phyloP scores from a whole-genome alignment of 208 protist species.

The Crithidia bombi region DNA sequence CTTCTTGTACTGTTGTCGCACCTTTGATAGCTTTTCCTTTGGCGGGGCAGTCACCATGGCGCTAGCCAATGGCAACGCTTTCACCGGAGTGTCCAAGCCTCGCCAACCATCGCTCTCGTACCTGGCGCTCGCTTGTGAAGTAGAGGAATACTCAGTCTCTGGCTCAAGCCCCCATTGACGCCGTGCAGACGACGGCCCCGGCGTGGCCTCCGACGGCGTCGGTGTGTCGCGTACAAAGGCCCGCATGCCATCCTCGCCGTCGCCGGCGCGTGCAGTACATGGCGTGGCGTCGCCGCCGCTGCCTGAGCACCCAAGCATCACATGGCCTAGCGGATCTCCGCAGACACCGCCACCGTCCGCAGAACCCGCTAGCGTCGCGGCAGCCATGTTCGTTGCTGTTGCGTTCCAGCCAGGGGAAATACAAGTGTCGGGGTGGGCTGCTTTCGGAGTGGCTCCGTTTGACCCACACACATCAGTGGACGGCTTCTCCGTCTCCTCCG shows the following conservation, averaged over 20 bases:
- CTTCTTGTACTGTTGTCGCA: constrained; percentile 14
- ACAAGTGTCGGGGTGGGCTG: neutral
- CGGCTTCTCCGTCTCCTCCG: neutral
- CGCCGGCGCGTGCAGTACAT: neutral
- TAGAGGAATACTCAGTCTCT: neutral
- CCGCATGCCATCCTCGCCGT: neutral
- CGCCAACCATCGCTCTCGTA: neutral
- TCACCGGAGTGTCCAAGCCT: neutral
- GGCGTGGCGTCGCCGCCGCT: constrained; percentile 9
- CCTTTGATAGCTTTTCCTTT: constrained; percentile 6
- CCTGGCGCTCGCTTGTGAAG: neutral
- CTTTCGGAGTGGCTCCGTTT: neutral
- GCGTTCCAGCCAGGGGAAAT: neutral
- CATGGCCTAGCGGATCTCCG: constrained; percentile 8
- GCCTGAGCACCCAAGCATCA: constrained; percentile 5
- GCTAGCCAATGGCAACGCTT: neutral
- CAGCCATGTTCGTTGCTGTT: neutral
- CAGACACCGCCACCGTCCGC: neutral
- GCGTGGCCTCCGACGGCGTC: constrained; percentile 11
- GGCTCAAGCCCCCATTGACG: neutral
- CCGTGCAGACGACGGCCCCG: constrained; percentile 6
- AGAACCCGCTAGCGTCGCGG: neutral
- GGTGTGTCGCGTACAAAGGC: neutral
- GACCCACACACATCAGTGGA: neutral
- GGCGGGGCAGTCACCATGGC: neutral